Conservation (phyloP, 2,329 filamentous ascomycete species). For the Scorias spongiosa region DNA sequence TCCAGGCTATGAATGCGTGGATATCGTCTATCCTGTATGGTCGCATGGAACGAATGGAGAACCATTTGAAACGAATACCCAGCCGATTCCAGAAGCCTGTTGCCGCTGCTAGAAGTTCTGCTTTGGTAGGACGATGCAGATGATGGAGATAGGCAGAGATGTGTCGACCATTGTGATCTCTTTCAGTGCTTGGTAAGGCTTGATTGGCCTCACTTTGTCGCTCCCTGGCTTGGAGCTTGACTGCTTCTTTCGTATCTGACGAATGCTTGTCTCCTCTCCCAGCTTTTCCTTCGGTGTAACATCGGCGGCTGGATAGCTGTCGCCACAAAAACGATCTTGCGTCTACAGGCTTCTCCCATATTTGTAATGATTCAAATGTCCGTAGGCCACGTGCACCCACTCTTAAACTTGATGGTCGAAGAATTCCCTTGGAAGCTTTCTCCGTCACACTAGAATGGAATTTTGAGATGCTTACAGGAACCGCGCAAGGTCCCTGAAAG, state of each 20-base stretch:
- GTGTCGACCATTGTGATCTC: constrained; percentile 1
- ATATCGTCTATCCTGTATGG: constrained; percentile 96
- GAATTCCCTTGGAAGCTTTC: no score
- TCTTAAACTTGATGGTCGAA: no score
- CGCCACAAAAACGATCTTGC: not conserved
- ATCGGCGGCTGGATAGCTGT: not conserved
- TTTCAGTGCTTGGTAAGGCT: not conserved
- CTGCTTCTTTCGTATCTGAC: not conserved
- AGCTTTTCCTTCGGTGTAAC: not conserved
- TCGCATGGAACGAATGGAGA: constrained; percentile 81
- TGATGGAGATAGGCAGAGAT: constrained; percentile 50
- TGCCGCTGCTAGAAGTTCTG: constrained; percentile 80
- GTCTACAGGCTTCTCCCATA: no score
- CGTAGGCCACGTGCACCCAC: no score
- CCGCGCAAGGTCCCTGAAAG: not conserved
- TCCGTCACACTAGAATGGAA: no score
- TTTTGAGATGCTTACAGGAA: no score
- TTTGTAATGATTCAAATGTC: no score
- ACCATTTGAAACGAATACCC: constrained; percentile 92
- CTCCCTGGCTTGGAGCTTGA: not conserved
- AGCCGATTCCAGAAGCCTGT: constrained; percentile 85
- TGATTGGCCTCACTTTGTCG: not conserved
- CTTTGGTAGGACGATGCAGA: constrained; percentile 71
- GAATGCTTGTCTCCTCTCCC: not conserved
- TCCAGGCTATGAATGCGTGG: constrained; percentile 88